Evolutionary conservation across 2,329 filamentous ascomycete species (phyloP), one percentile per base, ranked within the genome.

Genomic region (Fusarium verticillioides): DNA sequence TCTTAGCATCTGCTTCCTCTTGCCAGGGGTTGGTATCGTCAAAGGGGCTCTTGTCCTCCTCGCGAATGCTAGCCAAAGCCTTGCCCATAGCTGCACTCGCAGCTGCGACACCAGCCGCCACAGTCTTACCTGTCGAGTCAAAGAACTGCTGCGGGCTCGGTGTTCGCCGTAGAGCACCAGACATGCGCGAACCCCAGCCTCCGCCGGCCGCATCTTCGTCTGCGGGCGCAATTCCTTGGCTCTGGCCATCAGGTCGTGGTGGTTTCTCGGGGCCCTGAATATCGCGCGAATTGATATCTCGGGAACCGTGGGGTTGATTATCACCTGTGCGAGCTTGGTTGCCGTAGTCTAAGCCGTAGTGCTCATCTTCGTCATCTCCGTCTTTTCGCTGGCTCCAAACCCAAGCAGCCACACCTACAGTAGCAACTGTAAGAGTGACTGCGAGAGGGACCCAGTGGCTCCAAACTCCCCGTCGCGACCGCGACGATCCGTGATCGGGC

Each of bases 11-110:
- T 28, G 92, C 94, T 83, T 98, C 95, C 81, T 98, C 95, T 19
- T 93, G 95, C 96, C 96, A 98, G 59, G 94, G 91, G 80, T 94
- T 93, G 82, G 96, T 94, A 81, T 98, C 96, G 72, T 91, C 91
- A 81, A 93, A 96, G 58, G 92, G 92, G 79, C 90, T 91, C 73
- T 78, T 78, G 79, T 95, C 93, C 79, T 97, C 95, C 80, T 97
- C 94, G 62, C 93, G 89, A 74, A 97, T 96, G 21, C 93, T 92
- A 60, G 92, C 92, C 74, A 98, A 85, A 32, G 94, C 95, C 70
- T 92, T 94, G 46, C 94, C 94, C 69, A 97, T 90, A 53, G 89
- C 94, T 23, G 93, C 93, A 19, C 95, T 93, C 1, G 94, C 94
- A 15, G 94, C 95, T 32, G 94, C 92, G 73, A 97, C 88, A 21